Evolutionary conservation across 2,329 filamentous ascomycete species (phyloP).

Genomic region (Penicillium sp.): DNA sequence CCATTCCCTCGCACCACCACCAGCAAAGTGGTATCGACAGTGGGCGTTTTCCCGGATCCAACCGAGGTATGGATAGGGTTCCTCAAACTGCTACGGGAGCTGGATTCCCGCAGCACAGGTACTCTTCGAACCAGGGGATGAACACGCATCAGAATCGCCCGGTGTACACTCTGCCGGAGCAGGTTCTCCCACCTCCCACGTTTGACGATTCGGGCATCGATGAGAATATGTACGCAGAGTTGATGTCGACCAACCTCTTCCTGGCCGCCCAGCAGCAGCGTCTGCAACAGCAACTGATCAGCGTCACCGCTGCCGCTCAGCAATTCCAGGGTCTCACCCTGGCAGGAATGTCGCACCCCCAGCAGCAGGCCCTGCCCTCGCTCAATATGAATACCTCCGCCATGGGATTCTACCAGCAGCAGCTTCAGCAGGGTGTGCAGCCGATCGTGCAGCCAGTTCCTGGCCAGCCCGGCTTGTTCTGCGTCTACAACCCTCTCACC

Average conservation of each 20-base stretch:
- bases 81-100: slow-evolving; percentile 58
- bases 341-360: slow-evolving; percentile 40
- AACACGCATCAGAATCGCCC: slow-evolving; percentile 48
- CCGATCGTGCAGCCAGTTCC: slow-evolving; percentile 60
- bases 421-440: slow-evolving; percentile 62
- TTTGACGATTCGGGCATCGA: slow-evolving; percentile 75
- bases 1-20: slow-evolving; percentile 62
- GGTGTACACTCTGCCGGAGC: slow-evolving; percentile 70
- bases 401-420: slow-evolving; percentile 60
- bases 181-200: slow-evolving; percentile 66
- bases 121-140: slow-evolving; percentile 29
- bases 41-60: slow-evolving; percentile 46
- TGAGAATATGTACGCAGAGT: slow-evolving; percentile 77
- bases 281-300: slow-evolving; percentile 86
- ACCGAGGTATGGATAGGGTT: slow-evolving; percentile 45
- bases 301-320: slow-evolving; percentile 74
- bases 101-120: slow-evolving; percentile 48
- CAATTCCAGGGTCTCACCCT: slow-evolving; percentile 75
- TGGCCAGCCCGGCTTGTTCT: slow-evolving; percentile 70
- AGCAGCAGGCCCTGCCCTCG: slow-evolving; percentile 51
- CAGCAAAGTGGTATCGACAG: slow-evolving; percentile 49
- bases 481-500: slow-evolving; percentile 79
- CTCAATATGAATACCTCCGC: slow-evolving; percentile 50
- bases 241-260: slow-evolving; percentile 87
- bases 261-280: slow-evolving; percentile 92